A percentile compares a stretch with the other conserved stretches of the same genome.
Conservation (phyloP, 2,329 filamentous ascomycete species). For the Calonectria hawksworthii region DNA sequence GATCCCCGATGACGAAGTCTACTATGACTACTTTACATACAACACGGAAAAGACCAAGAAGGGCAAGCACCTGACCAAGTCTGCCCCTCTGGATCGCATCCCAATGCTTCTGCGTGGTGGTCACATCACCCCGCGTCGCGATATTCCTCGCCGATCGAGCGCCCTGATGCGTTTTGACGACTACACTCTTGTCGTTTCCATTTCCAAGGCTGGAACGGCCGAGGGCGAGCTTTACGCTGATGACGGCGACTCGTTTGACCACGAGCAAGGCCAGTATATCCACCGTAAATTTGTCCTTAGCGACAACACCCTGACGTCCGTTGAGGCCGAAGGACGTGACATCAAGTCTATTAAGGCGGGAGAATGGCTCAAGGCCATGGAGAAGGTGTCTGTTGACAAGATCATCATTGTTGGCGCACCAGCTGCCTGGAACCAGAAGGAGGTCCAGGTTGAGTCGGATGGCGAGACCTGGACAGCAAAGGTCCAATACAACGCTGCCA, state of each 20-base stretch:
- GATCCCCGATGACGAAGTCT: slow-evolving; percentile 88
- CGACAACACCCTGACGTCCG: slow-evolving; percentile 73
- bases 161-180: slow-evolving; percentile 95
- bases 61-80: slow-evolving; percentile 77
- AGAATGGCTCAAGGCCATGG: slow-evolving; percentile 84
- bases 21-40: slow-evolving; percentile 97
- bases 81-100: slow-evolving; percentile 86
- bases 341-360: slow-evolving; percentile 70
- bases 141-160: slow-evolving; percentile 86
- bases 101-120: slow-evolving; percentile 94
- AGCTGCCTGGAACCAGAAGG: slow-evolving; percentile 75
- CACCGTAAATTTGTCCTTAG: slow-evolving; percentile 83
- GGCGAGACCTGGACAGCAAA: slow-evolving; percentile 69
- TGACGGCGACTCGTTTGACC: slow-evolving; percentile 94
- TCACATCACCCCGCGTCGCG: slow-evolving; percentile 91
- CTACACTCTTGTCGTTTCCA: slow-evolving; percentile 85
- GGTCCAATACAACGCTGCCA: slow-evolving; percentile 70
- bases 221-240: slow-evolving; percentile 90
- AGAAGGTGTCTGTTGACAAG: slow-evolving; percentile 83
- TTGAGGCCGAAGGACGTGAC: slow-evolving; percentile 72
- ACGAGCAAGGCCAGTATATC: slow-evolving; percentile 87
- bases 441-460: slow-evolving; percentile 68
- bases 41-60: slow-evolving; percentile 77
- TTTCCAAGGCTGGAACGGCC: slow-evolving; percentile 73
- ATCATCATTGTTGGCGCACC: slow-evolving; percentile 88